phyloP scores from a whole-genome alignment of 75 land plant genomes.

The Pinus tabuliformis region DNA sequence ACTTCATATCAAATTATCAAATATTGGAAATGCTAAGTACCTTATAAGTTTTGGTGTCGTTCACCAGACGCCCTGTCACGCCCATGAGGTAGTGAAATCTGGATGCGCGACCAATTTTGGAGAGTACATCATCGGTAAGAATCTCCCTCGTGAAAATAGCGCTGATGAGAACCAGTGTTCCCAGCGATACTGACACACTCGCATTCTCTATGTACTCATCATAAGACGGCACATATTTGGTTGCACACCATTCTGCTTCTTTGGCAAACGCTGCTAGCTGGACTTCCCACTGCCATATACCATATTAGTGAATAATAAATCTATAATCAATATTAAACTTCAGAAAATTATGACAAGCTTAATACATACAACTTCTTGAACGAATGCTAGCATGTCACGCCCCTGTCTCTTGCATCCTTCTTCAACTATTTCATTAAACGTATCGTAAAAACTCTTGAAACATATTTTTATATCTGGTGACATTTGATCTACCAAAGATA shows the following conservation, averaged over 20 bases:
- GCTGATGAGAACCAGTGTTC: slow-evolving; percentile 19
- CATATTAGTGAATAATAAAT: not conserved
- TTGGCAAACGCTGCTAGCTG: not conserved
- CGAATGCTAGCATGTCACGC: too few species aligned
- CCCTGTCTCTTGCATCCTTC: too few species aligned
- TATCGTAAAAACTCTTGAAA: too few species aligned
- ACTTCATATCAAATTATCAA: not conserved
- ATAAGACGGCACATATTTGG: slow-evolving; percentile 12
- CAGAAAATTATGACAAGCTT: too few species aligned
- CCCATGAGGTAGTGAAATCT: slow-evolving; percentile 8
- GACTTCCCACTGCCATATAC: slow-evolving; percentile 38
- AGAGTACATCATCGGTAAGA: slow-evolving; percentile 3
- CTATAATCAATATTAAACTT: too few species aligned
- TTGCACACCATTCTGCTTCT: slow-evolving; percentile 1
- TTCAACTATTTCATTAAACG: too few species aligned
- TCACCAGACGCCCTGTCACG: not conserved
- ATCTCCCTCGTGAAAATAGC: slow-evolving; percentile 22
- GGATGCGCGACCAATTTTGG: slow-evolving; percentile 11
- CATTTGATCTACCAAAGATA: too few species aligned
- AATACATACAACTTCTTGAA: too few species aligned
- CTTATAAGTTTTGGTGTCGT: too few species aligned
- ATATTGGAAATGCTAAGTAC: not conserved
- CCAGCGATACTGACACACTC: slow-evolving; percentile 22
- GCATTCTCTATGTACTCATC: slow-evolving; percentile 52
- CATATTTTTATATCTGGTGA: too few species aligned